A percentile compares a stretch with the other conserved stretches of the same genome.
phyloP scores from a whole-genome alignment of 306 rosid genomes.

The Fragaria vesca region DNA sequence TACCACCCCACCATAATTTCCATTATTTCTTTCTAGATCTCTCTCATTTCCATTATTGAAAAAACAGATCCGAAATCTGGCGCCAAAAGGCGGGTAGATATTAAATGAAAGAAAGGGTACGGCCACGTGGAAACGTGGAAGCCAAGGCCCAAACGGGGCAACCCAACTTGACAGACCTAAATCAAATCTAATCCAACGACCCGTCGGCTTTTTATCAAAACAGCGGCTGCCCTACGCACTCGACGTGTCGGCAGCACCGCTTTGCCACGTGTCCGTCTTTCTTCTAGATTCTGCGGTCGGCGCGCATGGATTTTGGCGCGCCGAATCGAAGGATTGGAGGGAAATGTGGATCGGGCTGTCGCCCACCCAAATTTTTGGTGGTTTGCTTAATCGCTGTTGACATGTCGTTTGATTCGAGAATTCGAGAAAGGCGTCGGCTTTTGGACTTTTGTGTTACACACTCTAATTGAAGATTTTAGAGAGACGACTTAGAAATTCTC shows the following conservation, averaged over 20 bases:
- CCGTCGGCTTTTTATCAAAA: background rate
- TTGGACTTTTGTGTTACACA: too few relatives aligned
- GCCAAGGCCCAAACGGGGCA: background rate
- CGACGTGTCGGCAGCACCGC: background rate
- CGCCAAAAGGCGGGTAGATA: background rate
- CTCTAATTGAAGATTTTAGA: background rate
- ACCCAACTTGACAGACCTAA: background rate
- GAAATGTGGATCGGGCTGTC: background rate
- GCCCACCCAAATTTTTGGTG: background rate
- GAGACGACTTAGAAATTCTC: background rate
- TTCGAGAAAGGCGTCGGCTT: too few relatives aligned
- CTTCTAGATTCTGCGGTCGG: background rate
- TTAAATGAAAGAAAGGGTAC: background rate
- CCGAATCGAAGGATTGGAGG: background rate
- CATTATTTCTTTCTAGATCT: background rate
- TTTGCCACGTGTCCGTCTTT: background rate
- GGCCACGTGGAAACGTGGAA: background rate
- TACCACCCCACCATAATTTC: background rate
- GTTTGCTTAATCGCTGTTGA: too few relatives aligned
- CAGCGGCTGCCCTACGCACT: background rate
- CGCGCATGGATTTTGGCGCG: background rate
- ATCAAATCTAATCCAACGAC: background rate
- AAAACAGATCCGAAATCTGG: background rate
- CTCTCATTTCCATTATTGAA: background rate
- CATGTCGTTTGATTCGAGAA: too few relatives aligned